These are phyloP conservation scores for Colletotrichum sp. DNA, from an alignment of 2,329 filamentous ascomycete species.

Conservation along the genomic window DNA sequence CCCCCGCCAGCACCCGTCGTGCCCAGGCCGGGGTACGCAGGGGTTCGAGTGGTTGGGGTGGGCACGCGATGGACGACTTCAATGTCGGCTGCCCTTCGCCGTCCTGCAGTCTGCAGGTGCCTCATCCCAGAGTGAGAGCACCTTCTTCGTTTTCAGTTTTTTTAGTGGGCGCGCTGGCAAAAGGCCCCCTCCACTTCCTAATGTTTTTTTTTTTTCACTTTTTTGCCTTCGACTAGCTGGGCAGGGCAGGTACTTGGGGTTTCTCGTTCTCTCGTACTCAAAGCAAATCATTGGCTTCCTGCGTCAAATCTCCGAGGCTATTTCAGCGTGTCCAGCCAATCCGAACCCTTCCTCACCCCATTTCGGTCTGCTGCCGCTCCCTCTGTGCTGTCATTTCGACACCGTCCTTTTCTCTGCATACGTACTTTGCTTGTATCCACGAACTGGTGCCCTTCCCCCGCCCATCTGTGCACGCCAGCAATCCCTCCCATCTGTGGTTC, in stretches of 20 bases:
- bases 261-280: background rate
- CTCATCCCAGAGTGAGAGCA: background rate
- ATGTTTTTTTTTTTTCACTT: background rate
- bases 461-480: background rate
- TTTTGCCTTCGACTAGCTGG: background rate
- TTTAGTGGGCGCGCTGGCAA: background rate
- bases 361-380: background rate
- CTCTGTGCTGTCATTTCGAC: background rate
- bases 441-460: background rate
- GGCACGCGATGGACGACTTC: background rate
- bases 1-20: background rate
- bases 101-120: background rate
- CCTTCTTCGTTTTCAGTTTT: background rate
- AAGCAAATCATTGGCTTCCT: conserved; percentile 10
- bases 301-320: conserved; percentile 16
- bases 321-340: background rate
- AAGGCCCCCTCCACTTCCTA: background rate
- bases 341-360: background rate
- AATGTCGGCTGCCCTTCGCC: background rate
- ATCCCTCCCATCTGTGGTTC: background rate
- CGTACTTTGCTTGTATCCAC: background rate
- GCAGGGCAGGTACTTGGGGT: background rate
- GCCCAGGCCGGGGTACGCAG: background rate
- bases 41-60: background rate
- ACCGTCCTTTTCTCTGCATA: background rate